Evolutionary conservation across 345 rosid genomes (phyloP), one percentile per base, ranked within the genome.

Genomic region (Euphorbia lathyris): DNA sequence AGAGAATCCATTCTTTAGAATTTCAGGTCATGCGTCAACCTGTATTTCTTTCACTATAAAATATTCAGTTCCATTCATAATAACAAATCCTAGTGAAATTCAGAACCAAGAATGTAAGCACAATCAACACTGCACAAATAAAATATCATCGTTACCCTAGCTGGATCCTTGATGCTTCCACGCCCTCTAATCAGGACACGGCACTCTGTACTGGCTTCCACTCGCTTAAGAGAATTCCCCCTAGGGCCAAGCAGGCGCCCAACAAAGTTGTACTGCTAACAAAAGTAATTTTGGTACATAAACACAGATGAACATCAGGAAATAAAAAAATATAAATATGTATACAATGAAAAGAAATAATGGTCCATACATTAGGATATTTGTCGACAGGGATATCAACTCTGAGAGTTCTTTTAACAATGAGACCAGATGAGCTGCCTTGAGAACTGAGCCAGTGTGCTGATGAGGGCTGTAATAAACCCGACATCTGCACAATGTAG

Each of bases 171-270:
- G 22, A 92, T 90, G 74, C 98, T 92, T 61, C 99, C 99, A 56
- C 85, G 84, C 55, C 99, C 99, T 81, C 99, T 90, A 32, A 96
- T 96, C 69, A 92, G 80, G 69, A 96, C 92, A 66, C 90, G 97
- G 25, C 99, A 96, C 22, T 88, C 96, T 4, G 98, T 96, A 78
- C 78, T 92, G 66, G 96, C 95, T 87, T 96, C 99, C 78, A 96
- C 96, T 47, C 99, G 86, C 83, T 92, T 96, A 42, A 96, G 89
- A 32, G 99, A 96, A 86, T 96, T 90, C 11, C 99, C 99, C 77
- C 98, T 83, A 58, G 98, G 99, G 42, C 98, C 99, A 71, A 96
- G 88, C 72, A 96, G 95, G 69, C 98, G 98, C 32, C 99, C 98
- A 17, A 96, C 99, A 79, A 96, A 96, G 79, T 96, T 96, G 86